phyloP scores from a whole-genome alignment of 768 basidiomycete species.

The Mycena vitilis region DNA sequence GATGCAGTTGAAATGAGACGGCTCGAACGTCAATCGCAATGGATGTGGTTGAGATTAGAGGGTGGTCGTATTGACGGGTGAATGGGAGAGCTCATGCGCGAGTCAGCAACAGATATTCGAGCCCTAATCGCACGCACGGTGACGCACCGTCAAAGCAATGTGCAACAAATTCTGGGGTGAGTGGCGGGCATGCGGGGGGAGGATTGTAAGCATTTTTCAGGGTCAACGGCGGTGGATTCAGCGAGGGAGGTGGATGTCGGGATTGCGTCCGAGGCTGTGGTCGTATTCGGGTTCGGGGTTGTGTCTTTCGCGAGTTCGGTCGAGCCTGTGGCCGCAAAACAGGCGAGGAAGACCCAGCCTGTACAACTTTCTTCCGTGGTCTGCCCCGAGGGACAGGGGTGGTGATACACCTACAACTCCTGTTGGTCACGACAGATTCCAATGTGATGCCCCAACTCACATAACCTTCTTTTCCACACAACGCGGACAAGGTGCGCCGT shows the following conservation, averaged over 20 bases:
- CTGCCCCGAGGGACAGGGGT: background rate
- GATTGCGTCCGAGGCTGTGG: background rate
- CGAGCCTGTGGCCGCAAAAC: background rate
- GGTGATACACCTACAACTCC: constrained; percentile 1
- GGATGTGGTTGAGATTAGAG: background rate
- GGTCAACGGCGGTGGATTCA: too few species aligned
- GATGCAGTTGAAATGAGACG: constrained; percentile 14
- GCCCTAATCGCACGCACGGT: background rate
- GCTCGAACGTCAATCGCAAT: background rate
- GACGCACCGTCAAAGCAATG: constrained; percentile 25
- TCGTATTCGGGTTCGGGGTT: too few species aligned
- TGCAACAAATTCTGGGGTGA: constrained; percentile 22
- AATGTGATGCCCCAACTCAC: background rate
- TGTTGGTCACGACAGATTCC: too few species aligned
- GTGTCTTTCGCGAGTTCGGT: background rate
- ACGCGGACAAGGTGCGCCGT: constrained; percentile 14
- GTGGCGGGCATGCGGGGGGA: constrained; percentile 8
- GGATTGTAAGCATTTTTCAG: too few species aligned
- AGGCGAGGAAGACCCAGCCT: background rate
- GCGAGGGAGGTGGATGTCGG: background rate
- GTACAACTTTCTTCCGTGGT: background rate
- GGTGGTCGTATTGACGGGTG: constrained; percentile 13
- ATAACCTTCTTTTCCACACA: constrained; percentile 14
- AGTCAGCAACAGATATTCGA: background rate
- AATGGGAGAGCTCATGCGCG: background rate